Evolutionary conservation across 2,329 filamentous ascomycete species (phyloP).

Genomic region (Cladosporium cucumerinum): DNA sequence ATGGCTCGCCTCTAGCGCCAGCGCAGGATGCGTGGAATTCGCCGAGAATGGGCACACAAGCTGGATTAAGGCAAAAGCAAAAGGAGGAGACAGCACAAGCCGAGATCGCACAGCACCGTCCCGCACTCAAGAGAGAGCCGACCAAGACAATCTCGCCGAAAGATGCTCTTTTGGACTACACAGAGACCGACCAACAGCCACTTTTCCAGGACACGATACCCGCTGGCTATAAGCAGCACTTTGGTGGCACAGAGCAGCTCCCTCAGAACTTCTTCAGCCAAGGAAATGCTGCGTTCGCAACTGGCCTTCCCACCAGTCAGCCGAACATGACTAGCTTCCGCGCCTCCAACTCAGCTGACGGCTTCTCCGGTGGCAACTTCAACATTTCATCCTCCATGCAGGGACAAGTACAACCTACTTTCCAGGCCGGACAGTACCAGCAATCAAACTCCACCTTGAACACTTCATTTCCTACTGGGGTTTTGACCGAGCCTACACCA

Average conservation of each 20-base stretch:
- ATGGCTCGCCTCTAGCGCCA: slow-evolving; percentile 54
- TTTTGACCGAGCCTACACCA: slow-evolving; percentile 44
- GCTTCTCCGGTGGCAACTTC: slow-evolving; percentile 27
- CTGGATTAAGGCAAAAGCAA: slow-evolving; percentile 58
- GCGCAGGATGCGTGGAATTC: slow-evolving; percentile 41
- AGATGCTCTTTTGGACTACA: slow-evolving; percentile 83
- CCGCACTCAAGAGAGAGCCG: slow-evolving; percentile 36
- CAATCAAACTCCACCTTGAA: slow-evolving; percentile 24
- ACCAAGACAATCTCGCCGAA: slow-evolving; percentile 90
- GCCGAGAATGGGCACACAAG: slow-evolving; percentile 52
- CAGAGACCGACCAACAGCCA: slow-evolving; percentile 69
- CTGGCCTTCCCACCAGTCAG: slow-evolving; percentile 41
- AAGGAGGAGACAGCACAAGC: slow-evolving; percentile 59
- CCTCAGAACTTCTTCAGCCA: slow-evolving; percentile 43
- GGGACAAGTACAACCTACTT: slow-evolving; percentile 22
- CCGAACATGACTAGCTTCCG: slow-evolving; percentile 45
- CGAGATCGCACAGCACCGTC: slow-evolving; percentile 33
- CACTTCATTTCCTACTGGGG: slow-evolving; percentile 25
- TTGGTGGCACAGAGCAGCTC: slow-evolving; percentile 38
- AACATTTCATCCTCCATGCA: slow-evolving; percentile 29
- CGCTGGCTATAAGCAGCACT: slow-evolving; percentile 34
- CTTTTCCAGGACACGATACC: slow-evolving; percentile 62
- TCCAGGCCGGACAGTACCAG: slow-evolving; percentile 29
- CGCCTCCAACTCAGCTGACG: slow-evolving; percentile 38
- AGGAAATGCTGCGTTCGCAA: slow-evolving; percentile 43